phyloP scores from a whole-genome alignment of 139 green algal species.

The Chlorella sp. region DNA sequence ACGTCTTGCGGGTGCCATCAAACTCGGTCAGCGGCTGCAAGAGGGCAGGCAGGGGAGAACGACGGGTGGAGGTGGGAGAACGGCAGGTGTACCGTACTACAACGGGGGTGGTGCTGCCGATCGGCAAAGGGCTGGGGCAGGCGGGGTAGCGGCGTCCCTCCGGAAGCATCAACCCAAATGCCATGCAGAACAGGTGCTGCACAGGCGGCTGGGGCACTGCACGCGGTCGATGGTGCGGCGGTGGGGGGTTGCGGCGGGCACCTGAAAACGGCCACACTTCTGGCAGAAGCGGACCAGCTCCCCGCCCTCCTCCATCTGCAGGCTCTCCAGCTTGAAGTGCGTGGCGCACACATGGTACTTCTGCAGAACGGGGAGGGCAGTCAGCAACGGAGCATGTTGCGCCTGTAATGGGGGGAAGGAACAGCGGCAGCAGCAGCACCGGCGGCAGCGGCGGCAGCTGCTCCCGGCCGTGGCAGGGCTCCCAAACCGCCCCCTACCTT shows the following conservation, averaged over 20 bases:
- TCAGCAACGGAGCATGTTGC: not conserved
- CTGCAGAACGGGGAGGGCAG: not conserved
- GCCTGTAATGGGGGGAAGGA: not conserved
- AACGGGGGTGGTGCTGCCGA: too few species aligned
- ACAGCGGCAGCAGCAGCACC: not conserved
- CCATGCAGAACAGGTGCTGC: too few species aligned
- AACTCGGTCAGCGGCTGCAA: not conserved
- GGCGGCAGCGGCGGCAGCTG: not conserved
- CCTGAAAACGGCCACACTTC: conserved; percentile 10
- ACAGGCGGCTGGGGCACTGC: too few species aligned
- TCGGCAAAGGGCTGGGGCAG: too few species aligned
- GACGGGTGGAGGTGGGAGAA: too few species aligned
- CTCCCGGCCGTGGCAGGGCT: too few species aligned
- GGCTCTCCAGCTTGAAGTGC: not conserved
- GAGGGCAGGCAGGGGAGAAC: too few species aligned
- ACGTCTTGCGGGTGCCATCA: not conserved
- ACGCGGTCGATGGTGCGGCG: too few species aligned
- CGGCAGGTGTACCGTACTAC: too few species aligned
- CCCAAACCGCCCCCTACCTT: not conserved
- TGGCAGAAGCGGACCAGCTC: conserved; percentile 7
- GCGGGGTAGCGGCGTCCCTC: too few species aligned
- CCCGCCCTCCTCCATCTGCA: not conserved
- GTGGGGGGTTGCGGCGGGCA: too few species aligned
- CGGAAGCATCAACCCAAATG: too few species aligned
- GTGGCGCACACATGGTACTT: conserved; percentile 14